Evolutionary conservation across 108 stramenopile genomes (phyloP), one percentile per base, ranked within the genome.

Genomic region (Cyclotella sp.): DNA sequence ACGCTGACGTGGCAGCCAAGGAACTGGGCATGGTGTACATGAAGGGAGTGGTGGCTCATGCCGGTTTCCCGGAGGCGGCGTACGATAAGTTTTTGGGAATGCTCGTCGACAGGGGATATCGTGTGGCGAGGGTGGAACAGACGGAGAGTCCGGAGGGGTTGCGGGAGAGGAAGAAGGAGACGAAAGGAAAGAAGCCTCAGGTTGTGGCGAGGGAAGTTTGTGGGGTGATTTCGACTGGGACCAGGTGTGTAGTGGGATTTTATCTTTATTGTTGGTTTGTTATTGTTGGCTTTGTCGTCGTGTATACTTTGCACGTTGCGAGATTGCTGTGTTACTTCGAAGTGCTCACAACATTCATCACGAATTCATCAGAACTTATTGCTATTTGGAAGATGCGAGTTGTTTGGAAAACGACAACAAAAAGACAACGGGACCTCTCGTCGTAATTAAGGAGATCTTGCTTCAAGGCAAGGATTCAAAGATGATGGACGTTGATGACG

Each of bases 91-190:
- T 96, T 54, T 87, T 94, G 34, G 91, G 90, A 43, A 81, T 76
- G 52, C 81, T 99, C 57, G 98, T 99, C 29, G 75, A 86, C 12
- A 95, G 95, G 30, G 99, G 99, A 22, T 98, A 94, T 82, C 93
- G 96, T 63, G 98, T 99, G 43, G 97, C 98, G 9, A 93, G 99
- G 34, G 97, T 99, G 41, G 99, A 99, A 88, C 99, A 99, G 82
- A 98, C 97, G 21, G 99, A 99, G 81, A 99, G 98, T 7, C 98
- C 99, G 47, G 98, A 97, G 12, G 68, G 58, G 72, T 76, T 99
- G 64, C 93, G 95, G 71, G 84, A 85, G 57, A 89, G 98, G 49
- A 98, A 98, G 69, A 71, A 76, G 46, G 76, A 51, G 29, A 76
- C 77, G 41, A 84, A 53, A 47, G 86, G 83, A 70, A 87, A 86